phyloP scores from a whole-genome alignment of 2,329 filamentous ascomycete species.

The Penicillium sp. region DNA sequence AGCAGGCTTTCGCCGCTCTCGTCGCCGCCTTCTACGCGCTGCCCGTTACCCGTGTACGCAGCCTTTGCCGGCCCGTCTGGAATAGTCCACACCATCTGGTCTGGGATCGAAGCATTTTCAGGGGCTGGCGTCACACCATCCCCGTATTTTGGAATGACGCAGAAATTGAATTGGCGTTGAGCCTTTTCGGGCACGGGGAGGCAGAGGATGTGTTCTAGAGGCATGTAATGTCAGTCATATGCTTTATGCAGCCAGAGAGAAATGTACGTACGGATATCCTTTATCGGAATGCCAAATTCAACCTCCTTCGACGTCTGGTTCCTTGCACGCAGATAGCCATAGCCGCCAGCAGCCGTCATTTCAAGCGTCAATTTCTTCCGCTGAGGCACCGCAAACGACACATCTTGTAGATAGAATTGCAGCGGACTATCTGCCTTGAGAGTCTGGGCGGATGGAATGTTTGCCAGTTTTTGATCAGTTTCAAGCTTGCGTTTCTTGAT shows the following conservation, averaged over 20 bases:
- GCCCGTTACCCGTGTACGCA: constrained; percentile 40
- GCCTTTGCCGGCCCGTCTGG: constrained; percentile 50
- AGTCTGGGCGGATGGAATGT: constrained; percentile 23
- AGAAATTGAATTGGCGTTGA: constrained; percentile 60
- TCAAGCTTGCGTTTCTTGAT: constrained; percentile 50
- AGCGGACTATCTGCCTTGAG: constrained; percentile 31
- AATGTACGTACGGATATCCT: constrained; percentile 43
- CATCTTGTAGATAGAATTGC: constrained; percentile 49
- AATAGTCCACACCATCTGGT: constrained; percentile 60
- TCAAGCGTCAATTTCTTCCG: constrained; percentile 62
- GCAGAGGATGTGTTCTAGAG: constrained; percentile 55
- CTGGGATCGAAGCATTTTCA: constrained; percentile 40
- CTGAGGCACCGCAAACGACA: constrained; percentile 60
- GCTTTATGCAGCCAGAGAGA: neutral
- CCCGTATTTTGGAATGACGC: constrained; percentile 52
- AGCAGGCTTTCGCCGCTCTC: constrained; percentile 46
- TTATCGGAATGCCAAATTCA: constrained; percentile 51
- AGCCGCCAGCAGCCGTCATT: constrained; percentile 42
- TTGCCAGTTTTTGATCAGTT: constrained; percentile 30
- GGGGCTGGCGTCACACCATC: constrained; percentile 47
- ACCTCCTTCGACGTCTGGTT: constrained; percentile 50
- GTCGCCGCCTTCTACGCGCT: constrained; percentile 39
- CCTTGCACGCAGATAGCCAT: constrained; percentile 44
- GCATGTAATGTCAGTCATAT: neutral
- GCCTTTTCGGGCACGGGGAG: constrained; percentile 63